Conservation (phyloP, 1,284 basidiomycete genomes). For the Inonotus hispidus region DNA sequence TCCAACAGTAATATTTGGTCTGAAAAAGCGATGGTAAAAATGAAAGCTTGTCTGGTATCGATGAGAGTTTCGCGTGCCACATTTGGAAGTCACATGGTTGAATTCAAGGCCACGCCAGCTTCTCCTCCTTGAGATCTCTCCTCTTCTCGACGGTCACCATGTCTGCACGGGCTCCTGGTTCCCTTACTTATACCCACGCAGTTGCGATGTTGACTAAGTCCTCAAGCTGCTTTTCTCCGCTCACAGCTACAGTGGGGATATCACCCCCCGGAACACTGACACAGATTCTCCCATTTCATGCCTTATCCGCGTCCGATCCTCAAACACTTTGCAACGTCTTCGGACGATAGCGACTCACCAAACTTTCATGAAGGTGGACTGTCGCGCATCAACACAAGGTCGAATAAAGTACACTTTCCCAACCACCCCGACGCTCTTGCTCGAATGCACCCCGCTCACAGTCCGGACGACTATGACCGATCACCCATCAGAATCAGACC, state of each 20-base stretch:
- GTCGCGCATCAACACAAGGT: neutral
- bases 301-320: constrained; percentile 10
- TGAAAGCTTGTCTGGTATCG: neutral
- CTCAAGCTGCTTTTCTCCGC: neutral
- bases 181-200: neutral
- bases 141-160: neutral
- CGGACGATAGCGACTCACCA: neutral
- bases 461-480: constrained; percentile 24
- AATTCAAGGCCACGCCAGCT: neutral
- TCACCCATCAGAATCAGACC: constrained; percentile 24
- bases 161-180: neutral
- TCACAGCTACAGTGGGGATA: neutral
- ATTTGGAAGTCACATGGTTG: neutral
- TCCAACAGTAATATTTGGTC: neutral
- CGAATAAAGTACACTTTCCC: constrained; percentile 22
- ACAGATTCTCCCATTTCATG: neutral
- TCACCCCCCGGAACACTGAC: neutral
- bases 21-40: neutral
- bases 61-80: neutral
- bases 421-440: constrained; percentile 17
- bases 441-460: constrained; percentile 21
- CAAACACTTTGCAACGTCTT: neutral
- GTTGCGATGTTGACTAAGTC: neutral
- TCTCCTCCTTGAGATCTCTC: neutral
- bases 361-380: neutral